A percentile compares a stretch with the other conserved stretches of the same genome.
Conservation (phyloP, 352 stramenopile genomes). For the Phytophthora quininea region DNA sequence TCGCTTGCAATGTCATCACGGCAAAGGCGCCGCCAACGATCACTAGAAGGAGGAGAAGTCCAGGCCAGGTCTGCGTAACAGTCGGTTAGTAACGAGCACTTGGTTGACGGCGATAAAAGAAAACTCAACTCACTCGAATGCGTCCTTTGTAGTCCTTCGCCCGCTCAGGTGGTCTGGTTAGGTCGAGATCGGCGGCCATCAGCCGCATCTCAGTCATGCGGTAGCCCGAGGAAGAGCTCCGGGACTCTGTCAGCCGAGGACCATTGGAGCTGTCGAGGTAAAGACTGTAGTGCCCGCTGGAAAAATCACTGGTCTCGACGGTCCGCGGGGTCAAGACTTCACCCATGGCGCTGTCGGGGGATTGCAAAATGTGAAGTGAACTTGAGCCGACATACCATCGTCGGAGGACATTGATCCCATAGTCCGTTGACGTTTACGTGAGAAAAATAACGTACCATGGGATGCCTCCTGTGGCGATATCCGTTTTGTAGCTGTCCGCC, state of each 20-base stretch:
- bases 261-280: conserved; percentile 27
- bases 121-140: conserved; percentile 27
- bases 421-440: no score
- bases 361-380: no score
- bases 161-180: conserved; percentile 38
- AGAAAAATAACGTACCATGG: no score
- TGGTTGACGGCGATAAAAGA: conserved; percentile 23
- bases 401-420: no score
- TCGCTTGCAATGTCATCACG: conserved; percentile 50
- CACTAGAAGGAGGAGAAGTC: conserved; percentile 52
- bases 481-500: no score
- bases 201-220: conserved; percentile 68
- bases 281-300: conserved; percentile 26
- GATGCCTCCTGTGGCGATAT: no score
- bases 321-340: conserved; percentile 14
- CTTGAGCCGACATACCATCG: no score
- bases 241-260: conserved; percentile 37
- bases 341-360: background rate
- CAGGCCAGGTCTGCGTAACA: conserved; percentile 52
- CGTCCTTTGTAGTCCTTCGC: conserved; percentile 77
- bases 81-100: background rate
- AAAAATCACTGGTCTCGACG: conserved; percentile 25
- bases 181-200: conserved; percentile 49
- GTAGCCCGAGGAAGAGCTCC: conserved; percentile 11
- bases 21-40: conserved; percentile 40